A percentile compares a stretch with the other conserved stretches of the same genome.
These are phyloP conservation scores for Leccinum disarticulatum DNA, from an alignment of 768 basidiomycete species.

Conservation along the genomic window DNA sequence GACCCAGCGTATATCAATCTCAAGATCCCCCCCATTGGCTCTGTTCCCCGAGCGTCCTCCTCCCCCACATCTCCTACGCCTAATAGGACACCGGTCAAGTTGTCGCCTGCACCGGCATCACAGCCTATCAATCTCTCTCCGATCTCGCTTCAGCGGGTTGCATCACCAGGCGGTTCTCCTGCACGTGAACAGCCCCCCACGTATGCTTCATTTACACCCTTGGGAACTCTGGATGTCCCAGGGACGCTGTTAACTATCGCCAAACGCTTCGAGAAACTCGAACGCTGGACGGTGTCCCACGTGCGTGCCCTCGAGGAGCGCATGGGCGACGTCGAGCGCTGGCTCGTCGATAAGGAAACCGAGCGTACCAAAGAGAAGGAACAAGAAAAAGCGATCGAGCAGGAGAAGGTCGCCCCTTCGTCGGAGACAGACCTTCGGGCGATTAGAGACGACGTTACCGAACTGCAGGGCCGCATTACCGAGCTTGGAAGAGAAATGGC, in stretches of 20 bases:
- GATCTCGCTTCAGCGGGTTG: slow-evolving; percentile 55
- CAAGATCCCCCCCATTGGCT: slow-evolving; percentile 49
- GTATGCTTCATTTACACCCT: slow-evolving; percentile 71
- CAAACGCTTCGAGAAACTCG: slow-evolving; percentile 80
- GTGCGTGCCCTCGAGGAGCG: slow-evolving; percentile 87
- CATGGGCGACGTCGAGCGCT: slow-evolving; percentile 89
- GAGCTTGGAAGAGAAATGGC: slow-evolving; percentile 82
- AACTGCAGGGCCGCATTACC: slow-evolving; percentile 72
- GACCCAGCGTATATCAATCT: slow-evolving; percentile 61
- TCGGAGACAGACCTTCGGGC: slow-evolving; percentile 44
- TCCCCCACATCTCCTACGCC: slow-evolving; percentile 66
- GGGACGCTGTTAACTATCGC: slow-evolving; percentile 74
- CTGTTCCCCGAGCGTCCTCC: slow-evolving; percentile 48
- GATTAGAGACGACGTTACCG: slow-evolving; percentile 66
- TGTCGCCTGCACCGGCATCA: slow-evolving; percentile 43
- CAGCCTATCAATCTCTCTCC: slow-evolving; percentile 53
- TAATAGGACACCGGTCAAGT: slow-evolving; percentile 27
- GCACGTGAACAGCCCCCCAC: slow-evolving; percentile 59
- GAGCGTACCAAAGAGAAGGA: slow-evolving; percentile 49
- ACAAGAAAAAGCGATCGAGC: slow-evolving; percentile 15
- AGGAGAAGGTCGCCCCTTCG: slow-evolving; percentile 12
- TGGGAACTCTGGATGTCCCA: slow-evolving; percentile 73
- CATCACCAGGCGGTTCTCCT: slow-evolving; percentile 38
- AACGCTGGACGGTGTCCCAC: slow-evolving; percentile 87
- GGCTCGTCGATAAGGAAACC: slow-evolving; percentile 83